Conservation (phyloP, 345 rosid species). For the Isatis tinctoria region DNA sequence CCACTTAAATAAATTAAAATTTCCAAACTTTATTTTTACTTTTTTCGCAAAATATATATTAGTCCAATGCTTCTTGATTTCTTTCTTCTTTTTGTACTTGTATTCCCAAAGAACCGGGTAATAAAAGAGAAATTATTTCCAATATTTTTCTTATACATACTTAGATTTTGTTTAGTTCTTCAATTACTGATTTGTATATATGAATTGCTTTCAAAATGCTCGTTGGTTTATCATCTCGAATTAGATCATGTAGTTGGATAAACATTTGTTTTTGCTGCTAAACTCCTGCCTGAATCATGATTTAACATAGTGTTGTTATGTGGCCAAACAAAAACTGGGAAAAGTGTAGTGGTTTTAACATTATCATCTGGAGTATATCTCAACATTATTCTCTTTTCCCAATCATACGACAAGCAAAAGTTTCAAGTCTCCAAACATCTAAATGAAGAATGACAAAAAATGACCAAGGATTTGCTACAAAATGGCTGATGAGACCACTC, state of each 20-base stretch:
- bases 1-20: neutral
- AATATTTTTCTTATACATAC: too few relatives aligned
- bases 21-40: neutral
- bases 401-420: neutral
- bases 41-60: neutral
- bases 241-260: neutral
- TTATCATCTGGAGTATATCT: neutral
- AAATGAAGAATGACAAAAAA: neutral
- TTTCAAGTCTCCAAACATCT: neutral
- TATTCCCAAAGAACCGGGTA: neutral
- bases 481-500: neutral
- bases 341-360: neutral
- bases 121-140: too few relatives aligned
- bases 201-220: too few relatives aligned
- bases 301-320: neutral
- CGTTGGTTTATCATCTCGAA: neutral
- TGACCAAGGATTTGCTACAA: neutral
- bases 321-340: neutral
- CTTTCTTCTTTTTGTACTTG: neutral
- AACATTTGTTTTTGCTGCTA: neutral
- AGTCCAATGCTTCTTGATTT: neutral
- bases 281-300: neutral
- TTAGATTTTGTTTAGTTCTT: too few relatives aligned
- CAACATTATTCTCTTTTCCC: neutral
- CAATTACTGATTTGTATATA: too few relatives aligned